Evolutionary conservation across 768 basidiomycete species (phyloP), one percentile per base, ranked within the genome.

Genomic region (Suillus americanus): DNA sequence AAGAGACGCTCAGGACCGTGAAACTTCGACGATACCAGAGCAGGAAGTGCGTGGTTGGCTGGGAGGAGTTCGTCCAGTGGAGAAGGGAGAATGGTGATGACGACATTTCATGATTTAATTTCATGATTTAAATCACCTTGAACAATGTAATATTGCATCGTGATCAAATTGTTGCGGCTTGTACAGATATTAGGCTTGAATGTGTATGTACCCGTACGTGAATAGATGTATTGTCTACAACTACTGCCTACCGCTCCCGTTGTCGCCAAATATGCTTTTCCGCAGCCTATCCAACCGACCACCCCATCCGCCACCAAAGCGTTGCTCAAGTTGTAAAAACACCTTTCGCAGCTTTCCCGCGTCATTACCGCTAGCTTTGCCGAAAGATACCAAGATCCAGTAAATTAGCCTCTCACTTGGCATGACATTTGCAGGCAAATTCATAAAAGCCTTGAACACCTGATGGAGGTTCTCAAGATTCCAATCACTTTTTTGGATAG

Each of bases 11-110:
- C 56, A 82, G 91, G 68, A 88, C 86, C 72, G 77, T 95, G 69
- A 89, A 83, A 73, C 82, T 97, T 69, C 85, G 90, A 64, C 79
- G 94, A 72, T 97, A 95, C 75, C 94, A 94, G 78, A 92, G 90
- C 74, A 85, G 83, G 65, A 83, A 82, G 73, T 88, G 84, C 75
- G 77, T 79, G 25, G 89, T 89, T 20, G 79, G 77, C 14, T 95
- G 92, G 89, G 86, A 86, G 41, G 89, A 95, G 64, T 97, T 89
- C 74, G 79, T 85, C 65, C 79, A 81, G 41, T 95, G 94, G 94
- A 85, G 93, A 73, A 79, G 79, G 63, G 75, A 74, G 51, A 82
- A 83, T 45, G 83, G 81, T 23, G 81, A 77, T 41, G 60, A 72
- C 12, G 59, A 72, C 63, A 75, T 81, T 63, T 78, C 45, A 55